Evolutionary conservation across 371 early-diverging fungal species (phyloP), one percentile per base, ranked within the genome.

Genomic region (Dinochytrium kinnereticum): DNA sequence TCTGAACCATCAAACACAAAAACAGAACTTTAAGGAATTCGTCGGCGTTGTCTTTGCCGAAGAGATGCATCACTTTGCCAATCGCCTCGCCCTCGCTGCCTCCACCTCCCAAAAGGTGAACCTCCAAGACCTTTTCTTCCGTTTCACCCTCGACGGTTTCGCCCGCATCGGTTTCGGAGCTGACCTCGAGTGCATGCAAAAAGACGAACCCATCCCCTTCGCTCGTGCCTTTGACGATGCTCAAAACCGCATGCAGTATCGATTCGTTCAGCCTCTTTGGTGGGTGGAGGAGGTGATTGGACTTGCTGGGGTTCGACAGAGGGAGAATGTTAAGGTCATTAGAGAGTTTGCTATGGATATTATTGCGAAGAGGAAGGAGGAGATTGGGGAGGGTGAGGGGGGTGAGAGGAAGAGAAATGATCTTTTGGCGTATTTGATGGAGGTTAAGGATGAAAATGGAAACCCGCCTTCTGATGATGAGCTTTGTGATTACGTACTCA

Each of bases 401-500:
- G 10, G 10, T 31, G 71, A 36, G 19, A 50, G 31, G 28, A 19
- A 37, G 33, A 51, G 38, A 13, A 65, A 71, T 44, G 92, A 91
- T 78, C 71, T 92, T 19, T 74, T 91, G 68, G 81, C 85, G 21
- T 78, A 89, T 15, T 90, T 92, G 69, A 88, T 91, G 88, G 76
- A 81, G 68, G 82, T 84, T 44, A 75, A 76, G 30, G 84, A 89
- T 51, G 85, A 86, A 1, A 82, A 89, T 55, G 89, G 89, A 5
- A 81, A 83, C 1, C 73, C 74, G 0, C 71, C 89, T 15, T 81
- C 71, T 33, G 87, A 89, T 68, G 76, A 85, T 19, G 83, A 85
- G 55, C 79, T 92, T 38, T 79, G 86, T 1, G 92, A 93, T 76
- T 84, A 89, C 64, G 84, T 92, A 1, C 68, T 92, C 59, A 93